A percentile compares a stretch with the other conserved stretches of the same genome.
These are phyloP conservation scores for Prunus campanulata DNA, from an alignment of 306 rosid genomes.

Conservation along the genomic window DNA sequence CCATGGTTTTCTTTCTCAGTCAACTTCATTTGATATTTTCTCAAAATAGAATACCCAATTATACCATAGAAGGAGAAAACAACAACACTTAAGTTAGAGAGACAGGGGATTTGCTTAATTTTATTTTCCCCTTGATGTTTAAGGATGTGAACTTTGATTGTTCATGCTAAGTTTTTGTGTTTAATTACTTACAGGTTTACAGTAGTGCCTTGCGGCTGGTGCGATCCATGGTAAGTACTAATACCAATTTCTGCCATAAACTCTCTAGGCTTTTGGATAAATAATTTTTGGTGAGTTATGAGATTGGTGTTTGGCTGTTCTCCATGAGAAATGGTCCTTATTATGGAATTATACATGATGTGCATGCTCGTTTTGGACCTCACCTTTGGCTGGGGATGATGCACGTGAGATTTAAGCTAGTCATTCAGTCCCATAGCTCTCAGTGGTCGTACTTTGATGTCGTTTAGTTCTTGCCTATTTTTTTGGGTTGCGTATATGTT, in stretches of 20 bases:
- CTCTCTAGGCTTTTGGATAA: neutral
- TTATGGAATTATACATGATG: neutral
- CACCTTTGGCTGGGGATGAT: neutral
- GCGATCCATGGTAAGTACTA: constrained; percentile 83
- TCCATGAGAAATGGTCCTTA: neutral
- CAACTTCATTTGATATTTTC: constrained; percentile 4
- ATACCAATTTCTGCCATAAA: neutral
- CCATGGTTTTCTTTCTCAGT: constrained; percentile 15
- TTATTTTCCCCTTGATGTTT: constrained; percentile 1
- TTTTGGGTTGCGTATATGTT: neutral
- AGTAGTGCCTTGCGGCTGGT: constrained; percentile 98
- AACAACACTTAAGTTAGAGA: neutral
- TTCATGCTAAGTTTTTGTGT: constrained; percentile 13
- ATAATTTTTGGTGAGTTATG: neutral
- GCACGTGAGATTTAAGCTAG: neutral
- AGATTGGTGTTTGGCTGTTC: neutral
- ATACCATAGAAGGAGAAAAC: neutral
- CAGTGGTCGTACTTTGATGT: constrained; percentile 5
- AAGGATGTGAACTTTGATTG: neutral
- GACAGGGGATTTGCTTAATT: neutral
- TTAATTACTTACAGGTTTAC: constrained; percentile 61
- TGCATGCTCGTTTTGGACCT: neutral
- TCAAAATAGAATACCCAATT: neutral
- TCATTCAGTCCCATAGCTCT: neutral
- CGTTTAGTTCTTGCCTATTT: neutral